phyloP scores from a whole-genome alignment of 345 rosid species.

The Bruguiera parviflora region DNA sequence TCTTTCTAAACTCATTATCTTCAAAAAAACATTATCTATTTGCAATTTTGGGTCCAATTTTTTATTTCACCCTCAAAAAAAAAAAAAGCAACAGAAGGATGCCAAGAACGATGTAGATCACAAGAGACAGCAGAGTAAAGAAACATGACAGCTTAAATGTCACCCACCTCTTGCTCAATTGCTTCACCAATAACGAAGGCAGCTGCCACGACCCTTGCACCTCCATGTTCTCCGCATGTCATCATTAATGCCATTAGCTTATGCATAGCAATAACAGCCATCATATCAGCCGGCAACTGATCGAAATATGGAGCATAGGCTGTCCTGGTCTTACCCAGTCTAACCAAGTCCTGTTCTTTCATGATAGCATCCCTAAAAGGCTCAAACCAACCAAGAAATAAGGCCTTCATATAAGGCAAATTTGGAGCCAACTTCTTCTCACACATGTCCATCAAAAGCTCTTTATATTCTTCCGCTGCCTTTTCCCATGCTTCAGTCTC shows the following conservation, averaged over 20 bases:
- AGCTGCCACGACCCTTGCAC: slow-evolving; percentile 67
- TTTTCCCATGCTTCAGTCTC: slow-evolving; percentile 95
- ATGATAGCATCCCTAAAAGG: slow-evolving; percentile 68
- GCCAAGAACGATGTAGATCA: no score
- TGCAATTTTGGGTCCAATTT: not conserved
- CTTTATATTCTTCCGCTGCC: slow-evolving; percentile 78
- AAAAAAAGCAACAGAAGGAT: no score
- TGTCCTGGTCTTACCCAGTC: slow-evolving; percentile 47
- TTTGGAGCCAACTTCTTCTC: slow-evolving; percentile 88
- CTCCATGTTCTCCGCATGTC: slow-evolving; percentile 72
- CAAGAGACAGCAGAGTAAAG: slow-evolving; percentile 4
- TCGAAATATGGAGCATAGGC: slow-evolving; percentile 51
- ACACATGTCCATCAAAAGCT: slow-evolving; percentile 85
- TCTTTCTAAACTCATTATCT: not conserved
- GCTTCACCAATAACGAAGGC: slow-evolving; percentile 76
- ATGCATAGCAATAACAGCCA: slow-evolving; percentile 94
- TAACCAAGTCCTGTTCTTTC: slow-evolving; percentile 61
- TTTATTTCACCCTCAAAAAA: no score
- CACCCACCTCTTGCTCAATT: slow-evolving; percentile 87
- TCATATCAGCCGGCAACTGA: slow-evolving; percentile 86
- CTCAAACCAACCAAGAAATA: slow-evolving; percentile 98
- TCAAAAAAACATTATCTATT: not conserved
- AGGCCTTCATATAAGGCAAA: slow-evolving; percentile 80
- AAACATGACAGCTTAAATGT: slow-evolving; percentile 11
- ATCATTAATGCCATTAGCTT: slow-evolving; percentile 70